Conservation (phyloP, 176 grass and related monocot genomes). For the Bonia amplexicaulis region DNA sequence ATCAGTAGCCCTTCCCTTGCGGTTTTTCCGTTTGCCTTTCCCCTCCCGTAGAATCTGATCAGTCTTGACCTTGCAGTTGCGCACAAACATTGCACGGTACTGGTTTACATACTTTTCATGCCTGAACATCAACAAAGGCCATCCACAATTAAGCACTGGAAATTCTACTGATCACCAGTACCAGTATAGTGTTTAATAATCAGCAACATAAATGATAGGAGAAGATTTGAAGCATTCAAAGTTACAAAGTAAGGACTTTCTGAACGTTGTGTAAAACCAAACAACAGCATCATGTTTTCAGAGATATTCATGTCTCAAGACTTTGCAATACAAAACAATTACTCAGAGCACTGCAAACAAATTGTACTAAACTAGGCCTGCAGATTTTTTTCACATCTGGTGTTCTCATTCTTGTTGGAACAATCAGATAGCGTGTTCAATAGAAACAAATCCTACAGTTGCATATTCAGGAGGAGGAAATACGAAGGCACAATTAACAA, state of each 20-base stretch:
- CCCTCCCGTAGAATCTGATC: slow-evolving; percentile 71
- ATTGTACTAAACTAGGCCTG: not conserved
- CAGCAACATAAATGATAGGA: not conserved
- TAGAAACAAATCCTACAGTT: not conserved
- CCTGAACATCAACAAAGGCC: slow-evolving; percentile 36
- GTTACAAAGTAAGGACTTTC: not conserved
- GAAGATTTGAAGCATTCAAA: not conserved
- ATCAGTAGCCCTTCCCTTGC: slow-evolving; percentile 34
- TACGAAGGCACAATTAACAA: not conserved
- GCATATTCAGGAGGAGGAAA: not conserved
- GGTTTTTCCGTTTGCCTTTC: slow-evolving; percentile 46
- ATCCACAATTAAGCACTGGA: not conserved
- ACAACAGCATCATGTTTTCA: not conserved
- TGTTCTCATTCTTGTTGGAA: not conserved
- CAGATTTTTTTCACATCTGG: not conserved
- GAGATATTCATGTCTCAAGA: not conserved
- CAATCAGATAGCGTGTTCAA: not conserved
- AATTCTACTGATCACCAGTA: not conserved
- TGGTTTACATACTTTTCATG: slow-evolving; percentile 91
- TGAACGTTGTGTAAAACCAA: not conserved
- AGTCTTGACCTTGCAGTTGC: slow-evolving; percentile 75
- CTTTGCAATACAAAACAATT: not conserved
- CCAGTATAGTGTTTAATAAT: not conserved
- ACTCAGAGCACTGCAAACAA: not conserved
- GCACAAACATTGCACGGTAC: slow-evolving; percentile 85